Base-by-base conservation (phyloP, 192 early-diverging fungal species). In the Backusella luteola region DNA sequence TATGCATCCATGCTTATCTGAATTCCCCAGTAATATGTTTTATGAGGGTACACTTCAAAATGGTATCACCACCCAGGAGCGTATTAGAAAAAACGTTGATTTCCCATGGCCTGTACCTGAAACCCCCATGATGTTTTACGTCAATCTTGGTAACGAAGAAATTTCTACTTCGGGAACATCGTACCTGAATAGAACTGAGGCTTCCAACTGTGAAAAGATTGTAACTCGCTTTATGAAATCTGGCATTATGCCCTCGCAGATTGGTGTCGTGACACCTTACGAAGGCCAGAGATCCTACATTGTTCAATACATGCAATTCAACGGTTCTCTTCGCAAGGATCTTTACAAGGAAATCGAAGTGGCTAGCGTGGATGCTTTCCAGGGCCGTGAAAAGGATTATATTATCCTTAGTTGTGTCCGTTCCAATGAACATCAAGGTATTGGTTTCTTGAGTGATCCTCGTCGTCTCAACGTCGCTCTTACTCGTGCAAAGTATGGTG, bases 11-110 rank as follows among this genome's bases (percentile, higher is more conserved):
- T 97, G 97, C 76, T 84, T 99, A 32, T 99, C 98, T 12, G 97
- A 96, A 85, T 99, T 99, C 78, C 96, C 98, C 1, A 96, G 94
- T 77, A 99, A 99, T 82, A 97, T 98, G 93, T 99, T 99, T 77
- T 99, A 99, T 79, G 98, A 99, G 83, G 98, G 98, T 15, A 95
- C 95, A 21, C 86, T 99, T 36, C 95, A 98, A 83, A 99, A 99
- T 75, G 98, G 98, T 69, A 95, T 99, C 41, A 97, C 97, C 0
- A 90, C 93, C 2, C 90, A 90, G 56, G 97, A 99, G 78, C 94
- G 98, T 75, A 83, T 94, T 34, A 90, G 97, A 35, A 91, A 89
- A 75, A 87, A 94, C 56, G 85, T 97, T 42, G 97, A 96, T 35
- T 98, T 99, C 85, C 97, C 97, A 1, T 99, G 98, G 98, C 98